A percentile compares a stretch with the other conserved stretches of the same genome.
phyloP scores from a whole-genome alignment of 331 rosid species.

The Quercus tomentella region DNA sequence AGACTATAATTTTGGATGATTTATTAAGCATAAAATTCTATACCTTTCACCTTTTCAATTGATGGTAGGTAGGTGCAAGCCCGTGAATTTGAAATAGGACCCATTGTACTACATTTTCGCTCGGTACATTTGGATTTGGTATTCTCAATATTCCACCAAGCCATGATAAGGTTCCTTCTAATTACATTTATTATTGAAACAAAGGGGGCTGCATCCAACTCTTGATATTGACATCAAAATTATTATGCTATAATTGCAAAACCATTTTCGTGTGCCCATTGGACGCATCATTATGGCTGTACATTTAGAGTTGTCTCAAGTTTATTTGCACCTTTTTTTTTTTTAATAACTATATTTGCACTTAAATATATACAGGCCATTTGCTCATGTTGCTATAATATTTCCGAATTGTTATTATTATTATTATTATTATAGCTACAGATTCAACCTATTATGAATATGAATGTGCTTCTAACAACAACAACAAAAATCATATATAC shows the following conservation, averaged over 20 bases:
- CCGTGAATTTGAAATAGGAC: neutral
- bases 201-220: neutral
- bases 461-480: no score
- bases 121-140: neutral
- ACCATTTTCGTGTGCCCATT: neutral
- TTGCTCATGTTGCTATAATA: no score
- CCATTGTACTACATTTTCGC: neutral
- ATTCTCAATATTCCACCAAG: neutral
- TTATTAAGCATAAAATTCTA: neutral
- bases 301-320: no score
- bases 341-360: no score
- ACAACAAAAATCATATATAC: neutral
- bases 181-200: neutral
- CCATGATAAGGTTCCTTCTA: neutral
- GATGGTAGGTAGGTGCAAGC: neutral
- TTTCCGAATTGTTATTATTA: no score
- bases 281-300: no score
- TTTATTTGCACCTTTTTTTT: no score
- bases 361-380: no score
- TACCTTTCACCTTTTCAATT: neutral
- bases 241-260: neutral
- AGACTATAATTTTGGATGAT: no score
- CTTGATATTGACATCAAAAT: neutral
- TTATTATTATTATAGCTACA: no score
- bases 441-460: no score